A percentile compares a stretch with the other conserved stretches of the same genome.
Evolutionary conservation across 371 early-diverging fungal genomes (phyloP).

Genomic region (Parasitella parasitica): DNA sequence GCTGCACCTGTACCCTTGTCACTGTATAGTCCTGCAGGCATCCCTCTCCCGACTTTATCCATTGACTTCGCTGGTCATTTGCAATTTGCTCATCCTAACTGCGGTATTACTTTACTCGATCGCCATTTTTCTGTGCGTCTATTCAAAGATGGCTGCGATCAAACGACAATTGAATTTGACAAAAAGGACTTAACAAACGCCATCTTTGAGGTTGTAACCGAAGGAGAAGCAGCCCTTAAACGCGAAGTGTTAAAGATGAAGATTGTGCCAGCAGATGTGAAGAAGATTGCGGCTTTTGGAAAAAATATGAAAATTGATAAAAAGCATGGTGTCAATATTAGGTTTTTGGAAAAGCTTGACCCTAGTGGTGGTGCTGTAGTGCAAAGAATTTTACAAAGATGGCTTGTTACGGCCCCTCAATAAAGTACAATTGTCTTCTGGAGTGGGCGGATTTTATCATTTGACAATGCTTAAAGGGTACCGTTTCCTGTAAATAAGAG

Average conservation of each 20-base stretch:
- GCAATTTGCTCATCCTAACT: conserved; percentile 59
- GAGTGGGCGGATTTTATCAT: too few relatives aligned
- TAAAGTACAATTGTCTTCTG: too few relatives aligned
- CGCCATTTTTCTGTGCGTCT: conserved; percentile 54
- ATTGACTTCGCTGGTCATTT: conserved; percentile 51
- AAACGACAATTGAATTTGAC: conserved; percentile 46
- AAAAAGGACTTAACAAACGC: conserved; percentile 49
- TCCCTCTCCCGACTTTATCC: conserved; percentile 60
- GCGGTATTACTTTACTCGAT: conserved; percentile 55
- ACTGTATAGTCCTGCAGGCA: conserved; percentile 33
- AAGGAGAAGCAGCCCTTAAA: conserved; percentile 28
- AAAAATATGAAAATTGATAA: conserved; percentile 43
- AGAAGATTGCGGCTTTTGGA: conserved; percentile 17
- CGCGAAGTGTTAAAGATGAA: conserved; percentile 54
- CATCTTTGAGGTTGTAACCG: conserved; percentile 44
- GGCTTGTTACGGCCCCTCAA: conserved; percentile 37
- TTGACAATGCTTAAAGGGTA: too few relatives aligned
- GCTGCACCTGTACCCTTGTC: conserved; percentile 17
- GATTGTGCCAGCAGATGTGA: conserved; percentile 27
- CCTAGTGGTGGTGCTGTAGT: conserved; percentile 56
- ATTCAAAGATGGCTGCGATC: conserved; percentile 43
- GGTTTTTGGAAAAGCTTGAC: conserved; percentile 59
- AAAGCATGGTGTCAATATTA: conserved; percentile 42
- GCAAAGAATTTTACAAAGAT: conserved; percentile 53
- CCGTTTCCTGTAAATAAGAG: too few relatives aligned